These are phyloP conservation scores for Gyrodon lividus DNA, from an alignment of 768 basidiomycete species.

Conservation along the genomic window DNA sequence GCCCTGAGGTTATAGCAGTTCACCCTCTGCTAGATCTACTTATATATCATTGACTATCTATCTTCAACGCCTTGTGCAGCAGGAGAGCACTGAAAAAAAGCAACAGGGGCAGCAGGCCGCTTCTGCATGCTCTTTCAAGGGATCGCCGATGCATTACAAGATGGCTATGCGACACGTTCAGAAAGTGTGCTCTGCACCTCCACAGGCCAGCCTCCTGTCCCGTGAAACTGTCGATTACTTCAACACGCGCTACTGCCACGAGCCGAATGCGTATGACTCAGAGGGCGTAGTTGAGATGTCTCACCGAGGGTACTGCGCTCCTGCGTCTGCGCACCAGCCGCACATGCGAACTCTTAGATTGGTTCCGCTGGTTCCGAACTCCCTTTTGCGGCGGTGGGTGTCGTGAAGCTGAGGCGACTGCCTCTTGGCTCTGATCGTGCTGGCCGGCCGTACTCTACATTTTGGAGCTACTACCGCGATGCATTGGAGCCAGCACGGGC, in stretches of 20 bases:
- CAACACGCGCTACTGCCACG: conserved; percentile 6
- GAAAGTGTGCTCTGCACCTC: conserved; percentile 2
- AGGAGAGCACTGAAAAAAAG: too few relatives aligned
- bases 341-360: neutral
- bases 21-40: neutral
- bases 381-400: neutral
- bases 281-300: neutral
- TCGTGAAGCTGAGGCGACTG: neutral
- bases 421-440: neutral
- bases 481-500: neutral
- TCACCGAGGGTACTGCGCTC: neutral
- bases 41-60: neutral
- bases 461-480: neutral
- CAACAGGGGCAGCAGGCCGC: conserved; percentile 15
- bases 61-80: neutral
- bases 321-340: neutral
- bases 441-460: neutral
- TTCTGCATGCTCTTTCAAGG: conserved; percentile 17
- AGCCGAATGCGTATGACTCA: neutral
- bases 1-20: too few relatives aligned
- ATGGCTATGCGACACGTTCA: conserved; percentile 4
- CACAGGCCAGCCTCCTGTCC: neutral
- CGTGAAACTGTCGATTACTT: neutral
- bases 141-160: conserved; percentile 1
- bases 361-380: neutral